phyloP scores from a whole-genome alignment of 495 filamentous ascomycete genomes.

The Podospora tetraspora region DNA sequence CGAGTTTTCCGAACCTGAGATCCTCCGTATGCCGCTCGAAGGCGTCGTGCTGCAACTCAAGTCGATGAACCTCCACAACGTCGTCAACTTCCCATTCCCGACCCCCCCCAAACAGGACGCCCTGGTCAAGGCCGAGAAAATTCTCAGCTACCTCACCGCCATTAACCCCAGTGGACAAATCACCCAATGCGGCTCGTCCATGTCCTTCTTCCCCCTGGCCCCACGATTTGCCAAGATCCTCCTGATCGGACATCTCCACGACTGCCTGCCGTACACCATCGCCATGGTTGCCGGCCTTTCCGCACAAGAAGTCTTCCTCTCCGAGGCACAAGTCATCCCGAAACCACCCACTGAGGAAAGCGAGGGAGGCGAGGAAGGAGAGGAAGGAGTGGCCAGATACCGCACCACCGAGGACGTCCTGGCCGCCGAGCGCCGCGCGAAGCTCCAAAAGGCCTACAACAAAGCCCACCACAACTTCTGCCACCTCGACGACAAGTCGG shows the following conservation, averaged over 20 bases:
- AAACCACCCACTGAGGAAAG: constrained; percentile 30
- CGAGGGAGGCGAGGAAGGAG: constrained; percentile 24
- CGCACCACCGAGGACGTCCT: constrained; percentile 62
- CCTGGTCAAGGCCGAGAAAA: constrained; percentile 78
- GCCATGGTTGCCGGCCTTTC: constrained; percentile 85
- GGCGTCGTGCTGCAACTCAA: constrained; percentile 90
- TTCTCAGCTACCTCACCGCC: constrained; percentile 69
- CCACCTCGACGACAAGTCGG: constrained; percentile 72
- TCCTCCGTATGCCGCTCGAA: constrained; percentile 88
- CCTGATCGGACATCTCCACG: constrained; percentile 75
- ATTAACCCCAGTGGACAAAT: constrained; percentile 64
- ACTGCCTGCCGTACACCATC: constrained; percentile 79
- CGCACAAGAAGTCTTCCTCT: constrained; percentile 82
- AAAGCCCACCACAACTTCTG: constrained; percentile 72
- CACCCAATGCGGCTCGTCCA: constrained; percentile 67
- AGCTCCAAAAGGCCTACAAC: constrained; percentile 65
- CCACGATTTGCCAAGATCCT: constrained; percentile 90
- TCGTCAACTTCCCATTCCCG: constrained; percentile 96
- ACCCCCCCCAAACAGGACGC: constrained; percentile 79
- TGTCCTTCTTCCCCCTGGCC: constrained; percentile 83
- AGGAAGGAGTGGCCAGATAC: constrained; percentile 20
- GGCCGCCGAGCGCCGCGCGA: constrained; percentile 60
- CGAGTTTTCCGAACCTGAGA: constrained; percentile 82
- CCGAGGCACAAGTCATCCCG: constrained; percentile 70
- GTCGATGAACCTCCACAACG: constrained; percentile 85